Base-by-base conservation (phyloP, 2,329 filamentous ascomycete species). In the Talaromyces piceae region DNA sequence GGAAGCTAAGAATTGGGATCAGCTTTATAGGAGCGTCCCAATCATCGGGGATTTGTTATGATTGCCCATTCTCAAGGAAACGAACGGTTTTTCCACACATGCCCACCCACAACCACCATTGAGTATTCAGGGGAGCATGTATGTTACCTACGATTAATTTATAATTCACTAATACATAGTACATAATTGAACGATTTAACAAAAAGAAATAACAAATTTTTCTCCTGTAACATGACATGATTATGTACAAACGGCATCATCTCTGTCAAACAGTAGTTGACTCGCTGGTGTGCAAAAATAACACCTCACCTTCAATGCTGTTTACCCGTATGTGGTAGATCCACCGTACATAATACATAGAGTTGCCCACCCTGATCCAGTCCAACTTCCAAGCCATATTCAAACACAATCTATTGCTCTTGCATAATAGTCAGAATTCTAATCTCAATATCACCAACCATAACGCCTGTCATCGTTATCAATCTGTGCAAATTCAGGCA, bases 1-100 rank as follows among this genome's bases (percentile, higher is more conserved):
- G 89, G 77, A 95, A 50, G 88, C 82, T 2, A 85, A 77, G 58
- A 77, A 87, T 46, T 95, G 91, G 68, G 86, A 96, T 71, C 78
- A 82, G 46, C 73, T 95, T 57, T 90, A 83, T 64, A 73, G 67
- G 55, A 75, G 73, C 48, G 73, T 86, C 39, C 83, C 83, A 1
- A 58, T 83, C 11, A 62, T 84, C 49, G 76, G 77, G 1, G 62
- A 67, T 49, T 82, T 76, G 72, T 63, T 76, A 58, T 77, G 13
- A 22, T 25, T 2, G 39, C 8, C 22, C 23, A 25, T 25, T 6
- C 39, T 16, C 39, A 7, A 30, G 7, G 28, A 7, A 7, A 30
- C 7, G 13, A 7, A 30, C 28, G 28, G 28, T 30, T 13, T 30
- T 13, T 7, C 7, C 7, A 7, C 7, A 13, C 28, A 25, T 4